Base-by-base conservation (phyloP, 345 rosid genomes). In the Eucalyptus cloeziana region DNA sequence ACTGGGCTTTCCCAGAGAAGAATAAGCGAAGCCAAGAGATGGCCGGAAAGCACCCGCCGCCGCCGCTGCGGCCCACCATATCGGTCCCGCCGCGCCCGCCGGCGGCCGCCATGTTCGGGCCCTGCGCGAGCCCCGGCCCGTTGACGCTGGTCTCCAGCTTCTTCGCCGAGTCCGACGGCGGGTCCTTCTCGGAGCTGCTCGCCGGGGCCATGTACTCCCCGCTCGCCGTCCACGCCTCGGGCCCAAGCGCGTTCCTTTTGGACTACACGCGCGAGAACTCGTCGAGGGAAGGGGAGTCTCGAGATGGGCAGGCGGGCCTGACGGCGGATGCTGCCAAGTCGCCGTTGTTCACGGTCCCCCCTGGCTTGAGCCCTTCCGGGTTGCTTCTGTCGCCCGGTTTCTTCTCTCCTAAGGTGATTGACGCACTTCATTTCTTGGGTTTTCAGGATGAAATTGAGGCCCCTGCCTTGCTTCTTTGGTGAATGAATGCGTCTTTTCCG, bases 301-400 rank as follows among this genome's bases (percentile, higher is more conserved):
- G 89, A 86, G 93, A 91, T 81, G 88, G 93, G 91, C 96, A 95
- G 31, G 87, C 86, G 93, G 89, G 87, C 90, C 94, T 92, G 94
- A 91, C 90, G 87, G 94, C 8, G 58, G 58, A 24, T 52, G 58
- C 93, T 87, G 93, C 90, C 87, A 91, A 89, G 89, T 92, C 97
- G 85, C 94, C 96, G 43, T 67, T 93, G 89, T 95, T 96, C 89
- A 95, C 97, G 85, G 95, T 96, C 85, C 98, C 99, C 83, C 92
- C 99, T 87, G 99, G 98, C 51, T 89, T 97, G 90, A 98, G 99
- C 91, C 99, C 99, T 91, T 97, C 99, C 86, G 96, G 96, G 88
- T 94, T 96, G 92, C 97, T 97, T 67, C 92, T 91, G 64, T 96
- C 98, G 37, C 98, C 99, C 24, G 95, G 95, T 10, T 90, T 95